phyloP scores from a whole-genome alignment of 2,329 filamentous ascomycete genomes.

The Periconia macrospinosa region DNA sequence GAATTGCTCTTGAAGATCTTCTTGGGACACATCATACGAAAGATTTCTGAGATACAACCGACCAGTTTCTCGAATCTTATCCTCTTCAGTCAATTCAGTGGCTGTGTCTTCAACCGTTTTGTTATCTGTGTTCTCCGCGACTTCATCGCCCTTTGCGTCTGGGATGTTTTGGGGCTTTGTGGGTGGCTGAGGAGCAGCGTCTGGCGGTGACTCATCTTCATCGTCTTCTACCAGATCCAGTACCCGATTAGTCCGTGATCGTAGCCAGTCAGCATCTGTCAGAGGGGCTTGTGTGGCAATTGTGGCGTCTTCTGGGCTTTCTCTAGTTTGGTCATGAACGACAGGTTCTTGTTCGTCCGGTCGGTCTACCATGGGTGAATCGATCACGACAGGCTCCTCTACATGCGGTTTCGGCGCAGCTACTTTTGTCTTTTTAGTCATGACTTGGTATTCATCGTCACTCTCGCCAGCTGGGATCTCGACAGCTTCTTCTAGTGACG shows the following conservation, averaged over 20 bases:
- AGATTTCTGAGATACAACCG: slow-evolving; percentile 89
- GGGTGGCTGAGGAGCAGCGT: slow-evolving; percentile 9
- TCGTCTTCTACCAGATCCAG: slow-evolving; percentile 82
- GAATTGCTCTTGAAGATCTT: slow-evolving; percentile 75
- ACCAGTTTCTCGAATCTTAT: slow-evolving; percentile 70
- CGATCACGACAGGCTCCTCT: slow-evolving; percentile 5
- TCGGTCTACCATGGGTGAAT: slow-evolving; percentile 1
- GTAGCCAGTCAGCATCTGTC: slow-evolving; percentile 87
- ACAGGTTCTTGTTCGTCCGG: slow-evolving; percentile 6
- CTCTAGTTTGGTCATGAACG: slow-evolving; percentile 6
- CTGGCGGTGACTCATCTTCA: slow-evolving; percentile 44
- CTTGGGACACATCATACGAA: slow-evolving; percentile 75
- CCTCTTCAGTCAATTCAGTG: slow-evolving; percentile 49
- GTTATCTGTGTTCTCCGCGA: slow-evolving; percentile 3
- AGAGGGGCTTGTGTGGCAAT: slow-evolving; percentile 46
- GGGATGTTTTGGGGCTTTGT: slow-evolving; percentile 4
- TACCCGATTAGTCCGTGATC: slow-evolving; percentile 82
- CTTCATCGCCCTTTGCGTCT: slow-evolving; percentile 11
- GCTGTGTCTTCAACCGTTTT: slow-evolving; percentile 40
- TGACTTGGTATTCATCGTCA: slow-evolving; percentile 74
- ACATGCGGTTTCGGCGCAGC: slow-evolving; percentile 2
- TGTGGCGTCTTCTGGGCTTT: slow-evolving; percentile 18
- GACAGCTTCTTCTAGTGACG: slow-evolving; percentile 21
- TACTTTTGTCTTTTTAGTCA: slow-evolving; percentile 52
- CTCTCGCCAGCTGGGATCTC: slow-evolving; percentile 55